Conservation (phyloP, 306 rosid genomes). For the Ormosia emarginata region DNA sequence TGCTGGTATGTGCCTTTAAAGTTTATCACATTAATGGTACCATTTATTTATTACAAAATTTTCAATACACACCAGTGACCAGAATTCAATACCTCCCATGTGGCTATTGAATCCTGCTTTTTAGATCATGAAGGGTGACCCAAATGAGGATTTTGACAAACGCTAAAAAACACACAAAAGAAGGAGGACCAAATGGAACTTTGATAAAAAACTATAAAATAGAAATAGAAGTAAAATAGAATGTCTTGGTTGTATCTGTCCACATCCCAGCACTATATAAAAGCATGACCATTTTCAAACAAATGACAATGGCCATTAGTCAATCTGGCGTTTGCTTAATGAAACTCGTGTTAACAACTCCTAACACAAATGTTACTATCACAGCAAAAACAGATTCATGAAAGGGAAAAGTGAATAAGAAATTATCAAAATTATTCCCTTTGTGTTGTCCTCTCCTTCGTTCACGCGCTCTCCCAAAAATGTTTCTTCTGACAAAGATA, state of each 20-base stretch:
- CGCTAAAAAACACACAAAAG: not conserved
- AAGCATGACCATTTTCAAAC: not conserved
- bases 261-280: not conserved
- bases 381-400: conserved; percentile 20
- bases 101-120: conserved; percentile 24
- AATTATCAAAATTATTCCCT: conserved; percentile 16
- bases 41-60: conserved; percentile 8
- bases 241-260: not conserved
- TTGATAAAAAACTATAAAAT: not conserved
- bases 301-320: not conserved
- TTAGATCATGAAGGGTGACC: conserved; percentile 3
- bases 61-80: conserved; percentile 16
- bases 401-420: conserved; percentile 18
- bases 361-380: conserved; percentile 22
- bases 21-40: conserved; percentile 17
- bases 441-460: conserved; percentile 15
- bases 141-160: conserved; percentile 12
- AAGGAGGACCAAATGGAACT: not conserved
- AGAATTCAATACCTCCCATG: conserved; percentile 34
- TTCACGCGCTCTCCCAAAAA: conserved; percentile 1
- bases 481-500: conserved; percentile 36
- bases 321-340: conserved; percentile 2
- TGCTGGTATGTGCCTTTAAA: conserved; percentile 20
- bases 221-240: not conserved
- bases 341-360: conserved; percentile 8